Base-by-base conservation (phyloP, 2,329 filamentous ascomycete genomes). In the Aspergillus persii region DNA sequence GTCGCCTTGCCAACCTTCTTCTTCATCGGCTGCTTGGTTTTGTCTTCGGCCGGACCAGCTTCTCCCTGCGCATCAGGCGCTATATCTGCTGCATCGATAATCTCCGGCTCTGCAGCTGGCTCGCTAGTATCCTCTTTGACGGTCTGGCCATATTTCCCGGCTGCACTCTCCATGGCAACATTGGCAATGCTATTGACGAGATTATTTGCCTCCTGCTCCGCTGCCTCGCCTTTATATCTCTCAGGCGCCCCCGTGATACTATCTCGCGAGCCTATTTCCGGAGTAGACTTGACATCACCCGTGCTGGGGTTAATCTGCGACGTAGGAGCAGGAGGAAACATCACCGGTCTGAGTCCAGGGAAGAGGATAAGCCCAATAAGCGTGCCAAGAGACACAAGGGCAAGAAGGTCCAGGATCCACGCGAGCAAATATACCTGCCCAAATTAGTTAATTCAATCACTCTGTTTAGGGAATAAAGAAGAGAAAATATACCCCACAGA, bases 171-270 rank as follows among this genome's bases (percentile, higher is more conserved):
- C 30, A 95, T 76, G 1, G 90, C 88, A 8, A 95, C 85, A 18
- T 85, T 83, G 8, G 88, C 85, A 57, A 95, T 86, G 39, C 87
- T 86, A 61, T 88, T 89, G 63, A 95, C 88, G 61, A 96, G 89
- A 69, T 91, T 93, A 63, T 84, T 88, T 2, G 91, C 91, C 71
- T 96, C 91, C 61, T 90, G 86, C 73, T 96, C 91, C 0, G 92
- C 89, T 0, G 90, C 90, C 72, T 95, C 91, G 29, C 91, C 91
- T 70, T 91, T 88, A 74, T 92, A 84, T 63, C 89, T 89, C 72
- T 96, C 90, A 0, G 90, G 88, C 0, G 90, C 90, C 1, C 90
- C 91, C 0, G 91, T 95, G 1, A 89, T 83, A 53, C 88, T 92
- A 62, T 92, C 89, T 27, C 87, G 84, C 0, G 52, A 54, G 41